phyloP scores from a whole-genome alignment of 2,329 filamentous ascomycete species.

The Parastagonospora avenae region DNA sequence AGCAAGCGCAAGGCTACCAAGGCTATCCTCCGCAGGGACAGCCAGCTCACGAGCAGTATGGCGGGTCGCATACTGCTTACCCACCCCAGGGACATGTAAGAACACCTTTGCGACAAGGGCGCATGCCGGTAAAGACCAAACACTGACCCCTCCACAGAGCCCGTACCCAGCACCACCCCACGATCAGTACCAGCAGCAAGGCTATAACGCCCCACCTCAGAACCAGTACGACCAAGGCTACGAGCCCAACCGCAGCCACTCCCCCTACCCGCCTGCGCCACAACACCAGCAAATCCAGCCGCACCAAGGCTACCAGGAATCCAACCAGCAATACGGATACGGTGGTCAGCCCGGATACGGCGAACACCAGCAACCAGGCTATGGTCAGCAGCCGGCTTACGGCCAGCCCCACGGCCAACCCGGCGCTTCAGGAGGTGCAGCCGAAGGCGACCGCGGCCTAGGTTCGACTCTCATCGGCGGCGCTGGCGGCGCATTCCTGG shows the following conservation, averaged over 20 bases:
- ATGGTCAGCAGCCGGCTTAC: conserved; percentile 8
- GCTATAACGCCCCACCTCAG: conserved; percentile 36
- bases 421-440: conserved; percentile 36
- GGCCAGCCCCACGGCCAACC: conserved; percentile 45
- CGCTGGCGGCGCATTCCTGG: conserved; percentile 60
- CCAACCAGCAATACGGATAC: conserved; percentile 22
- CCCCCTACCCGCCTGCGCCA: conserved; percentile 40
- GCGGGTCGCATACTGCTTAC: conserved; percentile 34
- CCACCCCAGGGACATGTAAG: conserved; percentile 30
- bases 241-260: conserved; percentile 43
- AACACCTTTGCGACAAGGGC: conserved; percentile 12
- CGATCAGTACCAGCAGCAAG: conserved; percentile 33
- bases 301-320: conserved; percentile 15
- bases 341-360: conserved; percentile 31
- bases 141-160: conserved; percentile 27
- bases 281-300: conserved; percentile 32
- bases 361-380: conserved; percentile 15
- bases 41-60: conserved; percentile 38
- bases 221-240: conserved; percentile 40
- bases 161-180: conserved; percentile 36
- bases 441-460: conserved; percentile 61
- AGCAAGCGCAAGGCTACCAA: conserved; percentile 32
- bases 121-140: conserved; percentile 3
- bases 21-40: conserved; percentile 26
- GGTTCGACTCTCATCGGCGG: conserved; percentile 60